Evolutionary conservation across 306 rosid species (phyloP), one percentile per base, ranked within the genome.

Genomic region (Astragalus glycyphyllos): DNA sequence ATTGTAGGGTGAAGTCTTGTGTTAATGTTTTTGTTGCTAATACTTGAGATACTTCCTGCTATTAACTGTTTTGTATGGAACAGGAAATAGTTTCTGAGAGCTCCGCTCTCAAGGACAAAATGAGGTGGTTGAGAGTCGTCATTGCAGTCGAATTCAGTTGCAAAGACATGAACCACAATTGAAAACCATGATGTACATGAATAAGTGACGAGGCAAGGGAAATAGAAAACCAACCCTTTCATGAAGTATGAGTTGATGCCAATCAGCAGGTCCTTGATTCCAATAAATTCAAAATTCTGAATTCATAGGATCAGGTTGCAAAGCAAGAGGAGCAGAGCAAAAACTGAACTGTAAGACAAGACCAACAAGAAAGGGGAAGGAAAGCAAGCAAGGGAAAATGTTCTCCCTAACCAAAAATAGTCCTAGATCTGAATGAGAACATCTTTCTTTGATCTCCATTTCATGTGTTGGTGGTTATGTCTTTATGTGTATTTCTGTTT

Each of bases 31-130:
- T 23, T 13, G 5, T 64, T 23, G 38, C 10, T 44, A 13, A 26
- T 44, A 44, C 10, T 60, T 42, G 41, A n/a, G n/a, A n/a, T n/a
- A n/a, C n/a, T n/a, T n/a, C n/a, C 26, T 45, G 56, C 15, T 65
- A 38, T 61, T 45, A 3, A 45, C 8, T 45, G 37, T 44, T 45
- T 23, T 44, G 42, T 26, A 58, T 58, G 62, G 31, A 31, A 26
- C 37, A 56, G 61, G 41, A 56, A 56, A 56, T 11, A 40, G 40
- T 10, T 6, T 32, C 41, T 38, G 16, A 56, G 4, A 56, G 62
- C 62, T n/a, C n/a, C n/a, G n/a, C n/a, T n/a, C n/a, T n/a, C n/a
- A n/a, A n/a, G n/a, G n/a, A n/a, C n/a, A n/a, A n/a, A n/a, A n/a
- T n/a, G n/a, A n/a, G n/a, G n/a, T n/a, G n/a, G n/a, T n/a, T n/a